phyloP scores from a whole-genome alignment of 805 yeast genomes.

The Candida broadrunensis region DNA sequence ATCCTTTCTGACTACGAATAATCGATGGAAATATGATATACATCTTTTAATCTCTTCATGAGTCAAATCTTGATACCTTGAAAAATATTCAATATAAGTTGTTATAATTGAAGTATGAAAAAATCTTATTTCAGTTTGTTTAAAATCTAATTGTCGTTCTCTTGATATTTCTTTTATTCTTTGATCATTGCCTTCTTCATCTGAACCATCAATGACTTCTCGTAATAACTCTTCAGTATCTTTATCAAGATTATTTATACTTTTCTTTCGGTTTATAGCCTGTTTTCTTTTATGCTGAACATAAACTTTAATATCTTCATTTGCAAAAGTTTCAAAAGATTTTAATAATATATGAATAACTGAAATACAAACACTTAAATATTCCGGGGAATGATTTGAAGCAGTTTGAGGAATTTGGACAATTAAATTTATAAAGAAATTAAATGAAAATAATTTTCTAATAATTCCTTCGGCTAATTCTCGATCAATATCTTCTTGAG shows the following conservation, averaged over 20 bases:
- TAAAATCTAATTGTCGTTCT: conserved; percentile 48
- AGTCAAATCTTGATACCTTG: conserved; percentile 58
- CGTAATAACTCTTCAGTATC: conserved; percentile 19
- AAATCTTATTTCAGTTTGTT: conserved; percentile 41
- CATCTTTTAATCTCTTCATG: conserved; percentile 60
- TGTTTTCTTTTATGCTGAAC: conserved; percentile 45
- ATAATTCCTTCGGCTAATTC: conserved; percentile 56
- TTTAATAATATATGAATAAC: conserved; percentile 63
- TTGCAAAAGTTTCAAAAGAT: conserved; percentile 63
- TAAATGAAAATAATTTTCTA: conserved; percentile 68
- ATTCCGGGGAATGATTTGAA: conserved; percentile 58
- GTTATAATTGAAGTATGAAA: conserved; percentile 60
- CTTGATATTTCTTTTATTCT: conserved; percentile 34
- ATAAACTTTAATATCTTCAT: conserved; percentile 49
- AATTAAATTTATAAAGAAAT: conserved; percentile 53
- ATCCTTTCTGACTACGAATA: conserved; percentile 59
- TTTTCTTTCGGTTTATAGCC: conserved; percentile 23
- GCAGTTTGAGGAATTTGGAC: conserved; percentile 63
- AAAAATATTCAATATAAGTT: conserved; percentile 61
- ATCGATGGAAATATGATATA: conserved; percentile 66
- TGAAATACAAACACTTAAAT: conserved; percentile 58
- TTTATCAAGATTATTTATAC: conserved; percentile 20
- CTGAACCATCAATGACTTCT: conserved; percentile 30
- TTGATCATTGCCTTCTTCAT: conserved; percentile 31
- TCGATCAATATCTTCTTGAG: conserved; percentile 35